Evolutionary conservation across 495 filamentous ascomycete species (phyloP), one percentile per base, ranked within the genome.

Genomic region (Talaromyces liani): DNA sequence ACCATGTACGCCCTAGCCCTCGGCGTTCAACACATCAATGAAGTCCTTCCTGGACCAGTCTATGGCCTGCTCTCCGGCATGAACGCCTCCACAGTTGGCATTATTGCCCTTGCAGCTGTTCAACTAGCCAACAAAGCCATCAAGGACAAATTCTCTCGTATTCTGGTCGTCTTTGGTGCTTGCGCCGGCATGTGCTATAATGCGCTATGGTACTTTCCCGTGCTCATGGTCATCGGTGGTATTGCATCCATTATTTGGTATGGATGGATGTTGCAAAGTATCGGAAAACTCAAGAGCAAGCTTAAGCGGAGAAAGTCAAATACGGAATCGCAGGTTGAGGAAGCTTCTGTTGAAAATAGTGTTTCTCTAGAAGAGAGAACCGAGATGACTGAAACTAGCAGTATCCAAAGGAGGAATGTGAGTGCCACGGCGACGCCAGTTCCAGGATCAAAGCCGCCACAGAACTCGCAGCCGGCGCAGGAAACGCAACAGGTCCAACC

Each of bases 201-300:
- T 62, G 85, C 89, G 0, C 74, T 93, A 0, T 95, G 89, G 91
- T 95, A 92, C 68, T 93, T 92, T 65, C 91, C 91, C 0, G 70
- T 89, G 1, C 67, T 95, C 8, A 88, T 93, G 81, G 61, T 86
- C 10, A 75, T 76, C 14, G 89, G 85, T 0, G 75, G 87, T 33
- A 3, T 81, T 14, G 72, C 75, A 0, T 86, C 87, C 0, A 70
- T 86, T 0, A 45, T 83, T 7, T 89, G 85, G 77, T 90, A 93
- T 72, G 71, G 80, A 58, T 75, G 79, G 82, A 20, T 85, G 67
- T 29, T 54, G 27, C 58, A 66, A 5, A 47, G 36, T 55, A 51
- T 54, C 27, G 33, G 29, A 18, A 36, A 33, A 22, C n/a, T 41
- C 12, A 57, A 56, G 56, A 20, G 16, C 36, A 61, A 45, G 36